A percentile compares a stretch with the other conserved stretches of the same genome.
phyloP scores from a whole-genome alignment of 345 rosid genomes.

The Citrus trifoliata region DNA sequence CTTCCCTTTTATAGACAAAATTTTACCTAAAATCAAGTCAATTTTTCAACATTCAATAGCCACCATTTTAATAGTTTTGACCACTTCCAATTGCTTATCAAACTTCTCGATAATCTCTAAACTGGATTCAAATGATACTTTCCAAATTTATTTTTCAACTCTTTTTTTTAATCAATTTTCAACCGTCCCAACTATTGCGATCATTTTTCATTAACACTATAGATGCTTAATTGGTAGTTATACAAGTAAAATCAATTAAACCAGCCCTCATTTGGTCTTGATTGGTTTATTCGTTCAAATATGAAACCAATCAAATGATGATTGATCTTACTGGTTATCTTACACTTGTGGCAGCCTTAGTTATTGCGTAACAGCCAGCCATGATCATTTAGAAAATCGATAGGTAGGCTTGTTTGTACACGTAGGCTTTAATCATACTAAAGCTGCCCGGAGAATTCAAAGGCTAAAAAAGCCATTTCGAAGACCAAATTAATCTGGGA shows the following conservation, averaged over 20 bases:
- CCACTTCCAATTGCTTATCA: too few species aligned
- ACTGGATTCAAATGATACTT: too few species aligned
- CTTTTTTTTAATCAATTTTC: too few species aligned
- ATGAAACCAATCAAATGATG: background rate
- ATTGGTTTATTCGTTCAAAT: background rate
- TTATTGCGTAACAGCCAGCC: background rate
- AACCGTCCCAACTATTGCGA: background rate
- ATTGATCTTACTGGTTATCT: background rate
- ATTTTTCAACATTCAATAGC: too few species aligned
- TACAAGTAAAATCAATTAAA: background rate
- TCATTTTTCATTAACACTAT: background rate
- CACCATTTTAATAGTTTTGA: too few species aligned
- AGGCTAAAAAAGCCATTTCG: slow-evolving; percentile 7
- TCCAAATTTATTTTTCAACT: too few species aligned
- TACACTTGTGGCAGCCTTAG: background rate
- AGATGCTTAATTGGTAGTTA: background rate
- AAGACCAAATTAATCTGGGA: slow-evolving; percentile 13
- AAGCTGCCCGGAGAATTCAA: slow-evolving; percentile 1
- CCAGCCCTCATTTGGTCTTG: background rate
- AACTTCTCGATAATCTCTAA: too few species aligned
- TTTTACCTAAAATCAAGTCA: too few species aligned
- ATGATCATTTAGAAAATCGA: background rate
- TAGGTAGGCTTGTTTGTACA: background rate
- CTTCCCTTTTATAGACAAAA: too few species aligned
- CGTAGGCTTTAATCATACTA: background rate